Conservation (phyloP, 225 moss, liverwort and hornwort genomes). For the Physcomitrium patens region DNA sequence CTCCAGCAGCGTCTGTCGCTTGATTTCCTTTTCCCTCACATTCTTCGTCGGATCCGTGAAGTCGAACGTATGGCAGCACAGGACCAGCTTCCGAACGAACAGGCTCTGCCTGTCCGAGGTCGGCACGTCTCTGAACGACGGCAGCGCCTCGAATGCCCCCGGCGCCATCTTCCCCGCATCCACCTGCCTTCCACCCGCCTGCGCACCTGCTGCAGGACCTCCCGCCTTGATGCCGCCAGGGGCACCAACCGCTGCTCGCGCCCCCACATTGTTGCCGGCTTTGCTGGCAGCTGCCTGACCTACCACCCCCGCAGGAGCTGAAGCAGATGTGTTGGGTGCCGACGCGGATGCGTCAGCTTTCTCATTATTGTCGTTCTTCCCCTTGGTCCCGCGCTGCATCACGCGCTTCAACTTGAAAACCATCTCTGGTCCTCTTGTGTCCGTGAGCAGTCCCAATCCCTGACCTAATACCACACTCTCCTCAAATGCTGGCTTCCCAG, state of each 20-base stretch:
- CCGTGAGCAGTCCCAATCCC: not conserved
- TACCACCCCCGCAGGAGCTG: slow-evolving; percentile 20
- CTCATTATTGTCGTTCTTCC: slow-evolving; percentile 30
- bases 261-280: slow-evolving; percentile 30
- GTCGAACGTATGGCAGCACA: too few relatives aligned
- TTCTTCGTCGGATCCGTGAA: too few relatives aligned
- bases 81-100: too few relatives aligned
- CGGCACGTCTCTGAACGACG: too few relatives aligned
- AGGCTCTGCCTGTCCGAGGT: too few relatives aligned
- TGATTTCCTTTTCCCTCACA: slow-evolving; percentile 35
- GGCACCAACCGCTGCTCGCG: not conserved
- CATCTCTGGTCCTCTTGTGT: slow-evolving; percentile 26
- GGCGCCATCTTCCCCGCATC: too few relatives aligned
- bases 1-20: slow-evolving; percentile 24
- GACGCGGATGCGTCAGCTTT: slow-evolving; percentile 3
- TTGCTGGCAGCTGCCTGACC: slow-evolving; percentile 23
- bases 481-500: too few relatives aligned
- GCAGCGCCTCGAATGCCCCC: too few relatives aligned
- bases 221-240: too few relatives aligned
- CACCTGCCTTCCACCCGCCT: too few relatives aligned
- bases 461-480: not conserved
- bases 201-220: too few relatives aligned
- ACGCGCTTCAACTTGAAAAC: slow-evolving; percentile 66
- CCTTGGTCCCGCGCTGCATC: slow-evolving; percentile 66
- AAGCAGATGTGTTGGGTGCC: slow-evolving; percentile 12